Evolutionary conservation across 495 filamentous ascomycete species (phyloP), one percentile per base, ranked within the genome.

Genomic region (Lasiosphaeria miniovina): DNA sequence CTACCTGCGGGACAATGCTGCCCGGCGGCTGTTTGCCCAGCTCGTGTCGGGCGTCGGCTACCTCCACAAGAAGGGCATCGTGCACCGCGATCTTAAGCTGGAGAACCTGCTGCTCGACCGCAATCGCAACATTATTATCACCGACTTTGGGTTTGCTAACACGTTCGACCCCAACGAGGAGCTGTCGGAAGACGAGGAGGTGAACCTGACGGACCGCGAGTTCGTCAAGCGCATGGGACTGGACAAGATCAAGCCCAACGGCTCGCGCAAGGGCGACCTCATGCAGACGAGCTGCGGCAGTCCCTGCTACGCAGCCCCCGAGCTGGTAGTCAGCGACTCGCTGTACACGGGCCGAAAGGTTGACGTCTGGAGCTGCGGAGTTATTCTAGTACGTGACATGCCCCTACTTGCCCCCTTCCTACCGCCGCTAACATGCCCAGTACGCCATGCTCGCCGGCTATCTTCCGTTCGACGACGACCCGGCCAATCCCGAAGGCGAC

Each of bases 371-470:
- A 98, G 94, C 68, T 98, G 94, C 69, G 94, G 94, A 75, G 94
- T 99, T 32, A 99, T 99, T 67, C 75, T 99, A 82, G 94, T 98
- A 83, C 77, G 90, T 82, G 7, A 24, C 12, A 31, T n/a, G 12
- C 35, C 17, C 54, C 51, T 40, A 49, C 36, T 57, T 31, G 31
- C 40, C 53, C 32, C 32, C 1, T 35, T 45, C 34, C 36, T 11
- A 45, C 33, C 46, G 40, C 35, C 48, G 45, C 63, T 68, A 49
- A 61, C 60, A 14, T 3, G n/a, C 10, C 24, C 15, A 98, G 94
- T 99, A 98, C 75, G 94, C 94, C 43, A 99, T 99, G 94, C 81
- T 99, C 56, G 94, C 94, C 10, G 94, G 94, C 36, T 99, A 98
- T 72, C 81, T 99, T n/a, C 94, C 94, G 4, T 99, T 99, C 69